phyloP scores from a whole-genome alignment of 1,284 basidiomycete genomes.

The Cutaneotrichosporon daszewskae region DNA sequence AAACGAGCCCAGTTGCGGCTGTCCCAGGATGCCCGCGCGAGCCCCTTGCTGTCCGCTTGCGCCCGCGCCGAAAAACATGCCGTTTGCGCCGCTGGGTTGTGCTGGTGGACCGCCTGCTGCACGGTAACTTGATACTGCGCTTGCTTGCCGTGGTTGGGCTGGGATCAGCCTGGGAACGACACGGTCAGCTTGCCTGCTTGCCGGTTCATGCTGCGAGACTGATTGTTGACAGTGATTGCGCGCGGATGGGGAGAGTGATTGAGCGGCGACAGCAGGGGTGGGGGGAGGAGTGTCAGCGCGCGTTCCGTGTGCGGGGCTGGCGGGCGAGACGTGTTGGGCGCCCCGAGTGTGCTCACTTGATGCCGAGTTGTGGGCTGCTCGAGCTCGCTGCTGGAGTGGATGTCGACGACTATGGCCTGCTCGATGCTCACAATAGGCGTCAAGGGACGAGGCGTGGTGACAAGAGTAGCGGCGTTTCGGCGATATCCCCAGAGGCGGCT shows the following conservation, averaged over 20 bases:
- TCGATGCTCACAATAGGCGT: too few relatives aligned
- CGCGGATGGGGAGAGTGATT: background rate
- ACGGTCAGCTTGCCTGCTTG: constrained; percentile 10
- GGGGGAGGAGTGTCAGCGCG: background rate
- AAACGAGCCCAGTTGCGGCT: constrained; percentile 15
- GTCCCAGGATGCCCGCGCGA: constrained; percentile 8
- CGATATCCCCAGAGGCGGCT: too few relatives aligned
- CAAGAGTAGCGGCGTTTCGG: background rate
- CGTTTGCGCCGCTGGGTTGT: constrained; percentile 14
- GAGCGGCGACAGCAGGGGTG: background rate
- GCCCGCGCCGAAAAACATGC: constrained; percentile 41
- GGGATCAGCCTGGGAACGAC: constrained; percentile 1
- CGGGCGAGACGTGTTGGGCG: too few relatives aligned
- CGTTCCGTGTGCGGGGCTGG: too few relatives aligned
- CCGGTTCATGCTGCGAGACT: constrained; percentile 15
- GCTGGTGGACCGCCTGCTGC: constrained; percentile 9
- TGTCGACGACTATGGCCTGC: background rate
- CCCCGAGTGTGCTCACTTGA: background rate
- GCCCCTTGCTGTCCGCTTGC: constrained; percentile 13
- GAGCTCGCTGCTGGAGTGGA: background rate
- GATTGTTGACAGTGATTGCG: background rate
- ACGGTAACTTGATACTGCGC: constrained; percentile 13
- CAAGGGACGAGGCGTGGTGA: too few relatives aligned
- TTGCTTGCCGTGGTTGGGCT: constrained; percentile 15
- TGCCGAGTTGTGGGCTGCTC: background rate